Evolutionary conservation across 257 asterid species (phyloP).

Genomic region (Capsicum pubescens): DNA sequence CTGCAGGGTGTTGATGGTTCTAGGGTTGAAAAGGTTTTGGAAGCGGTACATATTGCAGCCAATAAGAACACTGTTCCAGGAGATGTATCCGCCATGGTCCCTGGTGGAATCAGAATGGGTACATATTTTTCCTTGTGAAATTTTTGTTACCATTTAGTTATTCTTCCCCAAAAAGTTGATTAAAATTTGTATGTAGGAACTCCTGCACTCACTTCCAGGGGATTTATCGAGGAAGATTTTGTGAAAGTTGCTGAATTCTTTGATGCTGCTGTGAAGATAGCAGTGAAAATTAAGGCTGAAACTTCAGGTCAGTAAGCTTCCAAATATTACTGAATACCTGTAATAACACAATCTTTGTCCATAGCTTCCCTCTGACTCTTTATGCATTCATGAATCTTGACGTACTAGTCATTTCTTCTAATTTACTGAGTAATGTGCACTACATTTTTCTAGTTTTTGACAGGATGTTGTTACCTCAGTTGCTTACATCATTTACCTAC

Average conservation of each 20-base stretch:
- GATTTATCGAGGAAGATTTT: constrained; percentile 79
- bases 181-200: constrained; percentile 51
- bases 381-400: background rate
- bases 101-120: constrained; percentile 99
- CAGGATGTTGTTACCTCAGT: background rate
- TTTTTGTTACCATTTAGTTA: background rate
- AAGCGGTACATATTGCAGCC: constrained; percentile 92
- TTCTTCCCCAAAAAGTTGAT: background rate
- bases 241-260: constrained; percentile 87
- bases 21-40: constrained; percentile 89
- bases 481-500: background rate
- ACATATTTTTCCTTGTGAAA: constrained; percentile 6
- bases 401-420: background rate
- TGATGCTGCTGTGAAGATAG: constrained; percentile 82
- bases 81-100: constrained; percentile 98
- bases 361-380: background rate
- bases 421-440: background rate
- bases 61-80: constrained; percentile 97
- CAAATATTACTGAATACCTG: background rate
- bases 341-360: background rate
- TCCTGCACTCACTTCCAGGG: constrained; percentile 95
- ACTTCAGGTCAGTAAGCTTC: constrained; percentile 54
- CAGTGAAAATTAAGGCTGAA: constrained; percentile 77
- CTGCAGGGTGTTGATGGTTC: constrained; percentile 93
- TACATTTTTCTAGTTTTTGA: background rate